Base-by-base conservation (phyloP, 1,139 yeast species). In the Yamadazyma pseudoaaseri region DNA sequence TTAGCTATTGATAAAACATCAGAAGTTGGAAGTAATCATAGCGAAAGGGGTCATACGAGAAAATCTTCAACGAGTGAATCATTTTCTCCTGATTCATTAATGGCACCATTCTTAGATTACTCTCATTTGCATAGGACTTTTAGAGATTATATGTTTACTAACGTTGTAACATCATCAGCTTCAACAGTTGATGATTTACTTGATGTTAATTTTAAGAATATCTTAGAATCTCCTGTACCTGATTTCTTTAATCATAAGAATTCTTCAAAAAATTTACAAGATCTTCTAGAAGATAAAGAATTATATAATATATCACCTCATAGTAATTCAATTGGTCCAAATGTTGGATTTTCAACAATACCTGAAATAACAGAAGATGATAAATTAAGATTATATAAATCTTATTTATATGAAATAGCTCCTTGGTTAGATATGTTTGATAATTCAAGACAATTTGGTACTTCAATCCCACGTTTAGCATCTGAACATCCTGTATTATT, bases 351-450 rank as follows among this genome's bases (percentile, higher is more conserved):
- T 9, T 6, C 8, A 17, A 27, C 4, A 5, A 9, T 6, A 5
- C 13, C 13, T 6, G 15, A 14, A 16, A 10, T 41, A 9, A 34
- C 33, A 17, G 38, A 44, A 9, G 34, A 27, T 2, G 61, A 58
- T 30, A 49, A 51, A 38, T 41, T 54, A 20, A 21, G 35, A 7
- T 41, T 60, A 16, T 37, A 53, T 34, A 49, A 56, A 31, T 53
- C 48, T 20, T 60, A 53, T 34, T 34, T 60, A 2, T 56, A 58
- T 30, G 59, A 57, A 31, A 56, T 60, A 10, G 65, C 65, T 2
- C 59, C 60, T 1, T 56, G 65, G 62, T 42, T 60, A 12, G 66
- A 60, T 33, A 58, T 60, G 58, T 60, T 59, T 42, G 65, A 60
- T 35, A 42, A 41, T 5, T 36, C 54, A 3, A 48, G 49, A 27